A percentile compares a stretch with the other conserved stretches of the same genome.
Conservation (phyloP, 2,329 filamentous ascomycete species). For the Pezicula carpinea region DNA sequence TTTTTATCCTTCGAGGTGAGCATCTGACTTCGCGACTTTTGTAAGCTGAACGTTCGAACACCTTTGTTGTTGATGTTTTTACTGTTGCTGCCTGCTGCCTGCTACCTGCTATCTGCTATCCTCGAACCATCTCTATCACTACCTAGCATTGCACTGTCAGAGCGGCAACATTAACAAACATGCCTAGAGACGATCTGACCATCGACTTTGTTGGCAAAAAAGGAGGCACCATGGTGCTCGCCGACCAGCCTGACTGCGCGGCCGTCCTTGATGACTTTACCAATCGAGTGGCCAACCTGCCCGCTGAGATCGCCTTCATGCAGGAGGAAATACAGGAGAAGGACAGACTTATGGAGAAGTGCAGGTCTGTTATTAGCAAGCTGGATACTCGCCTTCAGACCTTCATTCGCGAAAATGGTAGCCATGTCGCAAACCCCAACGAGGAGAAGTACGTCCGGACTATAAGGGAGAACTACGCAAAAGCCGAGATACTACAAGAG, state of each 20-base stretch:
- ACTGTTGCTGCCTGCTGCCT: no score
- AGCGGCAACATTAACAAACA: conserved; percentile 50
- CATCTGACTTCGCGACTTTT: conserved; percentile 16
- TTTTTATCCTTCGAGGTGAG: conserved; percentile 20
- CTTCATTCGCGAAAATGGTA: conserved; percentile 74
- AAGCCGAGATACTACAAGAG: conserved; percentile 64
- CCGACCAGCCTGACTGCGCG: conserved; percentile 58
- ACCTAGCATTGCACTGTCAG: no score
- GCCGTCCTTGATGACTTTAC: conserved; percentile 76
- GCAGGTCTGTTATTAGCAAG: conserved; percentile 63
- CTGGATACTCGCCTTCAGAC: conserved; percentile 74
- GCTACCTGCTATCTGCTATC: conserved; percentile 2
- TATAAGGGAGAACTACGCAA: conserved; percentile 63
- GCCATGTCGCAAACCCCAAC: conserved; percentile 68
- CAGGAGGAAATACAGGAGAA: conserved; percentile 81
- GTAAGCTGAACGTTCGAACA: conserved; percentile 10
- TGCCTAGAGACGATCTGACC: conserved; percentile 69
- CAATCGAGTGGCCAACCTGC: conserved; percentile 70
- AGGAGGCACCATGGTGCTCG: conserved; percentile 50
- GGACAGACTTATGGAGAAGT: conserved; percentile 66
- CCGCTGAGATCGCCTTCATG: conserved; percentile 76
- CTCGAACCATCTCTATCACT: conserved; percentile 16
- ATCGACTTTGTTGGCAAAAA: conserved; percentile 56
- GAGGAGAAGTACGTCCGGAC: conserved; percentile 64
- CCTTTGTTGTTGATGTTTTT: neutral